phyloP scores from a whole-genome alignment of 2,329 filamentous ascomycete genomes.

The Ascocoryne sarcoides region DNA sequence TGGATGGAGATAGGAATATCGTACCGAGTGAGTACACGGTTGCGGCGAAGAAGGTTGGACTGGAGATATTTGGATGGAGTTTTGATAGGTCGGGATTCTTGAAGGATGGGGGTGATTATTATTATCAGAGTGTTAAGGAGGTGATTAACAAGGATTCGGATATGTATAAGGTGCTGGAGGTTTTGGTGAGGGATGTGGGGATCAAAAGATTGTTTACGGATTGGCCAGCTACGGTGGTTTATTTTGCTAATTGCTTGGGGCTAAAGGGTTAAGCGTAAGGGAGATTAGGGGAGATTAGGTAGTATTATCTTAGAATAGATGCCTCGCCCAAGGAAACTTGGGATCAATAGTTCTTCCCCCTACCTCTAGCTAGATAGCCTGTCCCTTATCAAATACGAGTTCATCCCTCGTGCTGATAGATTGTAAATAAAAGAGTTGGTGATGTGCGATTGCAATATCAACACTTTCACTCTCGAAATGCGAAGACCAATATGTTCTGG shows the following conservation, averaged over 20 bases:
- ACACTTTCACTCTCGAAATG: too few species aligned
- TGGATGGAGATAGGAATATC: conserved; percentile 15
- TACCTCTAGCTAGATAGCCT: too few species aligned
- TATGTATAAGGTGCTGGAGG: conserved; percentile 12
- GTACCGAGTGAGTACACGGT: conserved; percentile 13
- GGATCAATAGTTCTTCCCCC: too few species aligned
- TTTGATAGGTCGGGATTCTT: conserved; percentile 15
- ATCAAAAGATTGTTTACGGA: conserved; percentile 15
- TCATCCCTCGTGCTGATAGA: too few species aligned
- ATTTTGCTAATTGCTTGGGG: conserved; percentile 18
- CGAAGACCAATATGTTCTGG: too few species aligned
- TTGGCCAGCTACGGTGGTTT: conserved; percentile 13
- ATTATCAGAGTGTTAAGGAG: conserved; percentile 6
- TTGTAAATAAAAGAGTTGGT: too few species aligned
- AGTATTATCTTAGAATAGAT: too few species aligned
- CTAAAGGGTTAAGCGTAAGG: too few species aligned
- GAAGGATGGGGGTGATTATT: conserved; percentile 10
- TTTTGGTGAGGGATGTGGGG: conserved; percentile 11
- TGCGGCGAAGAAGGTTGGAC: conserved; percentile 7
- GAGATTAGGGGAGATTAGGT: too few species aligned
- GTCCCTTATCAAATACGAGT: too few species aligned
- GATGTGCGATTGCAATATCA: too few species aligned
- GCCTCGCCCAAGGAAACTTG: too few species aligned
- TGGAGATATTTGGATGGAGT: conserved; percentile 17
- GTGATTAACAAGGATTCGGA: conserved; percentile 13